Percentiles rank a stretch among this genome's conserved stretches.
These are phyloP conservation scores for Helichrysum umbraculigerum DNA, from an alignment of 129 eudicot species.

Conservation along the genomic window DNA sequence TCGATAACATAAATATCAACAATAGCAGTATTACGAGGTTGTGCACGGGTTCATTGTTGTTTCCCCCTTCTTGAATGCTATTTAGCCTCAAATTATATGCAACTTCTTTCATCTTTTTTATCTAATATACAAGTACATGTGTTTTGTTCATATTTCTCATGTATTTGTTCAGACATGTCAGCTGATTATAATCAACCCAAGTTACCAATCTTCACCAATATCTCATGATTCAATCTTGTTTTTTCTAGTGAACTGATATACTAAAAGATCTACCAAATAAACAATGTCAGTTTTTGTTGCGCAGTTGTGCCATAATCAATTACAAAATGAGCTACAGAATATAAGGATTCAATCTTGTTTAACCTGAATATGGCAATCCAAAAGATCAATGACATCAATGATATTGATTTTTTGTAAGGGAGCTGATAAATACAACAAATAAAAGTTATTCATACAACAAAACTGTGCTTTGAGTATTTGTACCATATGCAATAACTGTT, in stretches of 20 bases:
- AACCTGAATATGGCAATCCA: neutral
- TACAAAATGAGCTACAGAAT: neutral
- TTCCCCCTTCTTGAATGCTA: conserved; percentile 39
- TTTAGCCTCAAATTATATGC: too few relatives aligned
- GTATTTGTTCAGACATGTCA: neutral
- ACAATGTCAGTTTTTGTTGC: neutral
- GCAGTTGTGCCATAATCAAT: neutral
- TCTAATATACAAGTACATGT: neutral
- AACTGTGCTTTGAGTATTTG: too few relatives aligned
- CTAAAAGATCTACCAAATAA: conserved; percentile 4
- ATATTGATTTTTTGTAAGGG: too few relatives aligned
- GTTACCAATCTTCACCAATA: neutral
- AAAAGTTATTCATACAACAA: too few relatives aligned
- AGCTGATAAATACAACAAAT: too few relatives aligned
- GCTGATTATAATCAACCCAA: neutral
- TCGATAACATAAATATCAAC: conserved; percentile 38
- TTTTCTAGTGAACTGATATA: neutral
- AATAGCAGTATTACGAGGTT: conserved; percentile 30
- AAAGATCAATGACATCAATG: neutral
- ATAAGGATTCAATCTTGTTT: neutral
- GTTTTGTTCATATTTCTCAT: neutral
- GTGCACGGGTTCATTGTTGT: conserved; percentile 26
- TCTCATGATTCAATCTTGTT: neutral
- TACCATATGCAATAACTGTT: too few relatives aligned
- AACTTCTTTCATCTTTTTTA: neutral